Percentiles rank a stretch among this genome's conserved stretches.
Conservation (phyloP, 352 stramenopile species). For the Phytopythium helicoides region DNA sequence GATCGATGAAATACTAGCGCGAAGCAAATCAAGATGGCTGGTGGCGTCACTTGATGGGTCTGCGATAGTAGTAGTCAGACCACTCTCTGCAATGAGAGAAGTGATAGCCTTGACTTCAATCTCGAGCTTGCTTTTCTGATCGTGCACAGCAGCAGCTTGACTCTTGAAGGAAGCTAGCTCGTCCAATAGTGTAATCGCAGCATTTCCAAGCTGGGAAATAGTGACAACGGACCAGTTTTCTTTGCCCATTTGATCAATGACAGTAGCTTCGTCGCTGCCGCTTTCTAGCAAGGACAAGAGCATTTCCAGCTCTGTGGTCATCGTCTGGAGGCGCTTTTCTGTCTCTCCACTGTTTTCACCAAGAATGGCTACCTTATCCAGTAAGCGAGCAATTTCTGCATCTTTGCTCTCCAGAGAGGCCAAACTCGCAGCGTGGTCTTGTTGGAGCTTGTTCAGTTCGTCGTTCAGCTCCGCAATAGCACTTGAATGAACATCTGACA, state of each 20-base stretch:
- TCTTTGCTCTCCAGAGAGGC: slow-evolving; percentile 2
- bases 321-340: neutral
- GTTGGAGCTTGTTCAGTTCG: slow-evolving; percentile 6
- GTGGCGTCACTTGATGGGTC: neutral
- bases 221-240: neutral
- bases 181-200: neutral
- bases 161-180: neutral
- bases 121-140: neutral
- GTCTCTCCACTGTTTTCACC: neutral
- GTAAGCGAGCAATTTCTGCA: slow-evolving; percentile 7
- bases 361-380: neutral
- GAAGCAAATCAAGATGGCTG: neutral
- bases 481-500: slow-evolving; percentile 4
- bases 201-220: neutral
- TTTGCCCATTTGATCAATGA: neutral
- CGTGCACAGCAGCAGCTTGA: neutral
- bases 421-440: neutral
- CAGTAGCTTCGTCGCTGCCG: neutral
- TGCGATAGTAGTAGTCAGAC: neutral
- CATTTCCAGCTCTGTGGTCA: neutral
- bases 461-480: slow-evolving; percentile 9
- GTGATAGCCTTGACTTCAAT: neutral
- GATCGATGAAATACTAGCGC: neutral
- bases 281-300: neutral
- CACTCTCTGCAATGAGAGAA: neutral